Evolutionary conservation across 169 alveolate species (phyloP).

Genomic region (Besnoitia besnoiti): DNA sequence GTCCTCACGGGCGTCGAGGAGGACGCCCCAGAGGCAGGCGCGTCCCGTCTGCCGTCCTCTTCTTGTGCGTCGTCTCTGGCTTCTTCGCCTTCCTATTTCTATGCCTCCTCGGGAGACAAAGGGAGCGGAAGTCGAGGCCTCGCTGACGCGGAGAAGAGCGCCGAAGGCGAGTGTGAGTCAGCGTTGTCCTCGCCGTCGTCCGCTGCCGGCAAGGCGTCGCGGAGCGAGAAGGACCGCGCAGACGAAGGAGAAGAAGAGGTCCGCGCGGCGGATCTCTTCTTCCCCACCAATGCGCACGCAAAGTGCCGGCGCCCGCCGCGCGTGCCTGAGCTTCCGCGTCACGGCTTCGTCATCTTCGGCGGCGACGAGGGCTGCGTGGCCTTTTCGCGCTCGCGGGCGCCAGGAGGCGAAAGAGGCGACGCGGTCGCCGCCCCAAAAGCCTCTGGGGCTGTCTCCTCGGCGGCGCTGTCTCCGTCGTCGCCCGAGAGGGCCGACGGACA

Average conservation of each 20-base stretch:
- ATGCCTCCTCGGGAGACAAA: too few relatives aligned
- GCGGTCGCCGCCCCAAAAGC: not conserved
- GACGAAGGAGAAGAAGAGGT: not conserved
- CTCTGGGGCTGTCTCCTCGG: too few relatives aligned
- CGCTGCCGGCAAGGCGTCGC: not conserved
- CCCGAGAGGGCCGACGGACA: not conserved
- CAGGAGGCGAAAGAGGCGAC: not conserved
- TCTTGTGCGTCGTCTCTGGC: not conserved
- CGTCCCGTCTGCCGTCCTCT: not conserved
- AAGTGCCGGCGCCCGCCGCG: not conserved
- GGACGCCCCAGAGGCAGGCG: not conserved
- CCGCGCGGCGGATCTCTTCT: not conserved
- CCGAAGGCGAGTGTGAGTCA: too few relatives aligned
- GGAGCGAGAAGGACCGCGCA: not conserved
- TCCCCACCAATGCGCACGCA: not conserved
- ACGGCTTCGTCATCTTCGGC: not conserved
- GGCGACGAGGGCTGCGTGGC: not conserved
- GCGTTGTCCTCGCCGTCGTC: too few relatives aligned
- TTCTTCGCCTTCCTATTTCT: not conserved
- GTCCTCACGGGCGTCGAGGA: constrained; percentile 1
- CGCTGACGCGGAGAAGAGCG: too few relatives aligned
- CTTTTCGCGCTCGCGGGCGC: not conserved
- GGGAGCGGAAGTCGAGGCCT: too few relatives aligned
- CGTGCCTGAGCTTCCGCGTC: not conserved
- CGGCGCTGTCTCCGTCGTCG: too few relatives aligned